Evolutionary conservation across 169 alveolate genomes (phyloP).

Genomic region (Cryptosporidium sp.): DNA sequence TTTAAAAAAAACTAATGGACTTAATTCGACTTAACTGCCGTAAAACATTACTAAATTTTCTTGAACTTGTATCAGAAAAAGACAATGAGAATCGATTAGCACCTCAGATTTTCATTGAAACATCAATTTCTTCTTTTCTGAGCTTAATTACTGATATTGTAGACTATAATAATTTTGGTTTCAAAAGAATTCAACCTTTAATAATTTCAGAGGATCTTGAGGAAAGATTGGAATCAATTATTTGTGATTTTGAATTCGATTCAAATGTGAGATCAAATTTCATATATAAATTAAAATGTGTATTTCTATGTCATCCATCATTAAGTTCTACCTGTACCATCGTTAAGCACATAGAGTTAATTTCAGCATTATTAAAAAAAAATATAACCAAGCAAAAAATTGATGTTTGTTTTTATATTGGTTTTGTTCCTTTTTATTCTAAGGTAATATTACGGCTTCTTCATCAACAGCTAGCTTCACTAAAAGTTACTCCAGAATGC

Average conservation of each 20-base stretch:
- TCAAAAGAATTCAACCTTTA: conserved; percentile 35
- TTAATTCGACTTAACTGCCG: conserved; percentile 63
- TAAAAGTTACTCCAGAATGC: conserved; percentile 48
- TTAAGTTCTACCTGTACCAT: conserved; percentile 42
- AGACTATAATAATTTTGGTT: conserved; percentile 66
- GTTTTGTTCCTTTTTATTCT: conserved; percentile 69
- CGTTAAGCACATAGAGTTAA: conserved; percentile 41
- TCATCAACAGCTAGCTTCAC: conserved; percentile 31
- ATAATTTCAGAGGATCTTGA: conserved; percentile 24
- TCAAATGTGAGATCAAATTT: conserved; percentile 2
- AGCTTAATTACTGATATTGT: conserved; percentile 57
- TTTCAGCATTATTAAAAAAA: conserved; percentile 6
- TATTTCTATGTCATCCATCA: conserved; percentile 63
- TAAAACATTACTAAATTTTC: conserved; percentile 34
- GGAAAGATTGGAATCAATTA: conserved; percentile 44
- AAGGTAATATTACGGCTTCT: conserved; percentile 31
- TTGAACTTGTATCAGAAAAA: conserved; percentile 12
- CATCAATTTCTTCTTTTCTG: conserved; percentile 60
- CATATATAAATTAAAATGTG: conserved; percentile 4
- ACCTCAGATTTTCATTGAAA: conserved; percentile 51
- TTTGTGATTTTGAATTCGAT: conserved; percentile 38
- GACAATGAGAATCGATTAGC: conserved; percentile 14
- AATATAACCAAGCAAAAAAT: conserved; percentile 4
- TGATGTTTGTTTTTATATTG: conserved; percentile 38
- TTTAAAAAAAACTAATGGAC: conserved; percentile 23